Evolutionary conservation across 257 asterid genomes (phyloP).

Genomic region (Rubia yunnanensis): DNA sequence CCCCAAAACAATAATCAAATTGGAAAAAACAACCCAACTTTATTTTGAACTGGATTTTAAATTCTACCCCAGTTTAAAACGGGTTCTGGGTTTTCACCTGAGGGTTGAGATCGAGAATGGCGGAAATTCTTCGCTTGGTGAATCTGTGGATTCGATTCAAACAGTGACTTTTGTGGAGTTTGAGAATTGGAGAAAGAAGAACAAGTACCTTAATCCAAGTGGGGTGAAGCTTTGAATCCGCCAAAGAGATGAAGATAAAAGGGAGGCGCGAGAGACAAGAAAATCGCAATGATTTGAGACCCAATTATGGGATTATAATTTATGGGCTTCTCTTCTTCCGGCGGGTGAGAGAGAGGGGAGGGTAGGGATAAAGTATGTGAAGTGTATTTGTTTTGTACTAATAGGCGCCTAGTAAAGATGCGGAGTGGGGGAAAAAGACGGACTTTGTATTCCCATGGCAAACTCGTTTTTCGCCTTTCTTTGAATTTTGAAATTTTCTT

Average conservation of each 20-base stretch:
- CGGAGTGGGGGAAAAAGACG: constrained; percentile 11
- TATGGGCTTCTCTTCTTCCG: neutral
- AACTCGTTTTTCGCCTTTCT: too few species aligned
- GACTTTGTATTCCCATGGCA: neutral
- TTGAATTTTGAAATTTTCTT: neutral
- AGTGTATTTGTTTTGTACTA: constrained; percentile 4
- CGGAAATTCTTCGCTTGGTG: too few species aligned
- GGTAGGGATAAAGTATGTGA: constrained; percentile 2
- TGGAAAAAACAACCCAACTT: neutral
- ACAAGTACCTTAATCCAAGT: neutral
- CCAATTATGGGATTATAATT: neutral
- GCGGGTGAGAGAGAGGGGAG: constrained; percentile 2
- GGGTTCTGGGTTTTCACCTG: constrained; percentile 7
- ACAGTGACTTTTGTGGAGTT: too few species aligned
- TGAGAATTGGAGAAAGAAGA: too few species aligned
- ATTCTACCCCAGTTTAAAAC: neutral
- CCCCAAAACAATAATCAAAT: neutral
- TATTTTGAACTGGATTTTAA: neutral
- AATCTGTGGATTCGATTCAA: too few species aligned
- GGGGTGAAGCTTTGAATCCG: neutral
- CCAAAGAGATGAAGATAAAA: constrained; percentile 1
- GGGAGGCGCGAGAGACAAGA: constrained; percentile 17
- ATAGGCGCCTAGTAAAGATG: neutral
- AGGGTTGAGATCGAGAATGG: neutral
- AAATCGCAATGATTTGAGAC: constrained; percentile 14